These are phyloP conservation scores for Syzygium aromaticum DNA, from an alignment of 345 rosid genomes.

Conservation along the genomic window DNA sequence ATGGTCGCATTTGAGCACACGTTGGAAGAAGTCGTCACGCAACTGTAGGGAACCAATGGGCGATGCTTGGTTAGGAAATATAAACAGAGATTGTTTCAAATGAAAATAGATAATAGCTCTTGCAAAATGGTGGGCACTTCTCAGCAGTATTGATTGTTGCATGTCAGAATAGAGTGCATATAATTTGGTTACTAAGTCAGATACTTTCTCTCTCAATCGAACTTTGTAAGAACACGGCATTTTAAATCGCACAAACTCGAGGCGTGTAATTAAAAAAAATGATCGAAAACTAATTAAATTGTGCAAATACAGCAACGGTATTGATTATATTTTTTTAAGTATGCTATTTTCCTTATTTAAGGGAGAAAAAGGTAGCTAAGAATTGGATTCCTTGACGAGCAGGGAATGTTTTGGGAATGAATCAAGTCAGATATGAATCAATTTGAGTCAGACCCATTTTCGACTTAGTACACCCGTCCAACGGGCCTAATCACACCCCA, in stretches of 20 bases:
- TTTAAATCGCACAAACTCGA: neutral
- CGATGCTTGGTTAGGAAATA: too few relatives aligned
- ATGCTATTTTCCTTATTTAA: neutral
- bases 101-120: too few relatives aligned
- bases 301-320: fast-evolving
- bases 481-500: neutral
- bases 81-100: too few relatives aligned
- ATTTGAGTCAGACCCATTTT: neutral
- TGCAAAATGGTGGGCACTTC: neutral
- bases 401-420: fast-evolving
- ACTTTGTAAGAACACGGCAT: neutral
- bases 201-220: neutral
- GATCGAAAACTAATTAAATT: neutral
- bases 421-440: neutral
- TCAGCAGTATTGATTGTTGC: neutral
- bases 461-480: fast-evolving
- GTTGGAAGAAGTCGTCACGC: too few relatives aligned
- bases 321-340: fast-evolving
- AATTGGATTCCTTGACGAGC: fast-evolving
- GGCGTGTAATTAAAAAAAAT: neutral
- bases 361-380: neutral
- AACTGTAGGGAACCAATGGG: too few relatives aligned
- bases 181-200: neutral
- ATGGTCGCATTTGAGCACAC: too few relatives aligned
- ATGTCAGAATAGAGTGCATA: neutral